Base-by-base conservation (phyloP, 31 red algal genomes). In the Odonthalia washingtoniensis region DNA sequence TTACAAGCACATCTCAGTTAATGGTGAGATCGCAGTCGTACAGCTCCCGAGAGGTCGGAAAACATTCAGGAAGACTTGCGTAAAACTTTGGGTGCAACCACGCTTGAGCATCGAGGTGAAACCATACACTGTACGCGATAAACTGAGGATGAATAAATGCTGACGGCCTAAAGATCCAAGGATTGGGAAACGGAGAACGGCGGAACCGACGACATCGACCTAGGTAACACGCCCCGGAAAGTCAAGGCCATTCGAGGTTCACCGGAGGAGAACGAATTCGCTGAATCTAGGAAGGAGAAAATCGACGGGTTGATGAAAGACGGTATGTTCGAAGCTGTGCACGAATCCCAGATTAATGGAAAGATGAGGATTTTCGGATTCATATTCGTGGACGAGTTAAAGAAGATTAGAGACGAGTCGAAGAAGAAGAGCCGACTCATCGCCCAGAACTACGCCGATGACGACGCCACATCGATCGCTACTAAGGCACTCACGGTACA, bases 381-480 rank as follows among this genome's bases (percentile, higher is more conserved):
- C 9, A 57, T 9, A 57, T 57, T 57, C 5, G 40, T 77, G 1
- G 74, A 28, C 17, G 35, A 5, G 37, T 9, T 16, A 14, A 77
- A 46, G 36, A 3, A 49, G 49, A 14, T 24, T 3, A 77, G 40
- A 46, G 49, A 32, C 49, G 32, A 9, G 2, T 14, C 9, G 49
- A 9, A 21, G 9, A 14, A 14, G 12, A 57, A 57, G 21, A 57
- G 49, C 49, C 9, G 41, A 52, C 74, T 70, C 6, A 26, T 70
- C n/a, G 66, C 66, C 5, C 66, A 70, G 27, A 70, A 70, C 66
- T 70, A 70, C 33, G n/a, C 16, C 28, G 66, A 70, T 26, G 9
- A 33, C 6, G 27, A 70, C n/a, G 66, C 66, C 5, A 12, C 16
- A 12, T 12, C 9, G 28, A 6, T 70, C 9, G 9, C 66, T 18